Conservation (phyloP, 176 grass and related monocot genomes). For the Tillandsia leiboldiana region DNA sequence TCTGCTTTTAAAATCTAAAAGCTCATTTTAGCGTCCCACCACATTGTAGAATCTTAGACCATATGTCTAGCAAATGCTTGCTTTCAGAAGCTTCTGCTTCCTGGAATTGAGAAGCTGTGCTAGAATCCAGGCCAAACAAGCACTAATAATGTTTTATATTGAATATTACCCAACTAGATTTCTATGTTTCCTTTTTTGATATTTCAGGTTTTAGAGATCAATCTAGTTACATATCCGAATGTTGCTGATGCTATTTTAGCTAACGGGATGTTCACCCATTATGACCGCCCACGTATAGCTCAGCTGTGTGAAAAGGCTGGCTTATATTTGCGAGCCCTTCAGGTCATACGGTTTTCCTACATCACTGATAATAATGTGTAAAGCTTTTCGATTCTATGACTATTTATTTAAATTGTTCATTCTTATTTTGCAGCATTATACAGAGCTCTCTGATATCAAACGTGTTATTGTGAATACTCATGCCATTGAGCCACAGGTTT, state of each 20-base stretch:
- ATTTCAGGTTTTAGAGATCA: constrained; percentile 88
- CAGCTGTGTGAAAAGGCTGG: constrained; percentile 96
- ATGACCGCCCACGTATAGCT: constrained; percentile 90
- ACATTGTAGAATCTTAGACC: too few species aligned
- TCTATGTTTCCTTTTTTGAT: too few species aligned
- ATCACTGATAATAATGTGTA: constrained; percentile 5
- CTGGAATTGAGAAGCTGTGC: too few species aligned
- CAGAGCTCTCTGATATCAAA: constrained; percentile 89
- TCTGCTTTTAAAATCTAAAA: too few species aligned
- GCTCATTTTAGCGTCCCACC: too few species aligned
- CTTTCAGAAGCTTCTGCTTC: too few species aligned
- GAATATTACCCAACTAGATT: too few species aligned
- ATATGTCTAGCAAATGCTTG: too few species aligned
- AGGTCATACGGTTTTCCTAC: constrained; percentile 40
- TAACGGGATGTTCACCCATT: constrained; percentile 98
- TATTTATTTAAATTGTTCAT: constrained; percentile 18
- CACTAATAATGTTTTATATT: too few species aligned
- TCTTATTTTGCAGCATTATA: constrained; percentile 70
- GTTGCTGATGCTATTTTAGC: constrained; percentile 98
- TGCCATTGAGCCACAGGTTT: constrained; percentile 92
- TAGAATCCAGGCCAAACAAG: too few species aligned
- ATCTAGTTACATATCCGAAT: constrained; percentile 93
- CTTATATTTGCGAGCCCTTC: constrained; percentile 85
- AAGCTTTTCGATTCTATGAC: not conserved
- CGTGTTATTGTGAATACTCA: constrained; percentile 97